phyloP scores from a whole-genome alignment of 352 stramenopile species.

The Peronosclerospora sorghi region DNA sequence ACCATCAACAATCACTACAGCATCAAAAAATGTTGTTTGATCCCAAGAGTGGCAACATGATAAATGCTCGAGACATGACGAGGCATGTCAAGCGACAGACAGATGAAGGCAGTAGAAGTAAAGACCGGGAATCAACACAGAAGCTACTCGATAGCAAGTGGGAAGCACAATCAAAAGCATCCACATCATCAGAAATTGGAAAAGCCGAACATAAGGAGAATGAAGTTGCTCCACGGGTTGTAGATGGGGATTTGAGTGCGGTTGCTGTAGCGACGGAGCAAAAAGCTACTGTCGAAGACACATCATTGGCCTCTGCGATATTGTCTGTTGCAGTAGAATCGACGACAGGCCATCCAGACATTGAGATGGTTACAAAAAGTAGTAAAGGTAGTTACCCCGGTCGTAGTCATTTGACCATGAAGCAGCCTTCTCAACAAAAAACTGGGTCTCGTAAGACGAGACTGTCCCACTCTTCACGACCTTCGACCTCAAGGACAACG shows the following conservation, averaged over 20 bases:
- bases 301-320: not conserved
- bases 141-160: slow-evolving; percentile 1
- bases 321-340: too few relatives aligned
- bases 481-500: not conserved
- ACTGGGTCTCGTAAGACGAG: not conserved
- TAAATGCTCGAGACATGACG: slow-evolving; percentile 25
- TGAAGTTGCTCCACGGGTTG: not conserved
- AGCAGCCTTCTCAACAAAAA: not conserved
- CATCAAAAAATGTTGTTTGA: slow-evolving; percentile 68
- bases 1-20: slow-evolving; percentile 45
- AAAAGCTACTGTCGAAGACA: not conserved
- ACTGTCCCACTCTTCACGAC: not conserved
- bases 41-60: slow-evolving; percentile 47
- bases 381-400: not conserved
- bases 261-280: slow-evolving; percentile 1
- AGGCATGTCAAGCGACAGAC: slow-evolving; percentile 3
- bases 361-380: not conserved
- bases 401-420: not conserved
- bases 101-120: slow-evolving; percentile 2
- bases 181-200: not conserved
- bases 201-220: not conserved
- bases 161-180: slow-evolving; percentile 3
- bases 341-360: not conserved
- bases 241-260: not conserved
- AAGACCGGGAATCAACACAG: not conserved